A percentile compares a stretch with the other conserved stretches of the same genome.
These are phyloP conservation scores for Chlorella sp. DNA, from an alignment of 139 green algal genomes.

Conservation along the genomic window DNA sequence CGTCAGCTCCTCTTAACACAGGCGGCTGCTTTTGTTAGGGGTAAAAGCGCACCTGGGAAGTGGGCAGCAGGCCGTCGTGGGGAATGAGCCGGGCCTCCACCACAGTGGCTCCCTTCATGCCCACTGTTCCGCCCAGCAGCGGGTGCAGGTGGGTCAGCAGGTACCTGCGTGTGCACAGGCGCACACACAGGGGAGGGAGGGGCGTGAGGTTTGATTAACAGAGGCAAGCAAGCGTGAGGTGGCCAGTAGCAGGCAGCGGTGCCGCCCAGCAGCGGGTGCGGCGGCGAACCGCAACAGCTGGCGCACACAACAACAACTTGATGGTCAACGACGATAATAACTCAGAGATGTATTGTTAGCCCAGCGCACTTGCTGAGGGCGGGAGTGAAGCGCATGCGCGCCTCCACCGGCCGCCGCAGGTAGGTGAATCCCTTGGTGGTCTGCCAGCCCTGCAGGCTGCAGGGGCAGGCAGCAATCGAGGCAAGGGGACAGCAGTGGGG, in stretches of 20 bases:
- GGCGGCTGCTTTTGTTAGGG: too few species aligned
- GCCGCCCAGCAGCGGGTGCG: too few species aligned
- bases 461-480: neutral
- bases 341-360: too few species aligned
- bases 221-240: too few species aligned
- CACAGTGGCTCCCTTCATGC: neutral
- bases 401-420: neutral
- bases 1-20: too few species aligned
- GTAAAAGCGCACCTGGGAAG: neutral
- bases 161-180: neutral
- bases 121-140: neutral
- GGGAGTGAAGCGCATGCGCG: conserved; percentile 24
- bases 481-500: too few species aligned
- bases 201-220: too few species aligned
- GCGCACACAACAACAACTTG: too few species aligned
- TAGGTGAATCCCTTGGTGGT: conserved; percentile 6
- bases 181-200: too few species aligned
- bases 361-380: conserved; percentile 20
- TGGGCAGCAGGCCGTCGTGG: conserved; percentile 15
- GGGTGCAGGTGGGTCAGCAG: conserved; percentile 5
- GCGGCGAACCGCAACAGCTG: too few species aligned
- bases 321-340: too few species aligned
- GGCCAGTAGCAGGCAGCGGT: too few species aligned
- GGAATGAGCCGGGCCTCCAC: conserved; percentile 7
- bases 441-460: conserved; percentile 35